A percentile compares a stretch with the other conserved stretches of the same genome.
Evolutionary conservation across 192 early-diverging fungal species (phyloP).

Genomic region (Coemansia sp.): DNA sequence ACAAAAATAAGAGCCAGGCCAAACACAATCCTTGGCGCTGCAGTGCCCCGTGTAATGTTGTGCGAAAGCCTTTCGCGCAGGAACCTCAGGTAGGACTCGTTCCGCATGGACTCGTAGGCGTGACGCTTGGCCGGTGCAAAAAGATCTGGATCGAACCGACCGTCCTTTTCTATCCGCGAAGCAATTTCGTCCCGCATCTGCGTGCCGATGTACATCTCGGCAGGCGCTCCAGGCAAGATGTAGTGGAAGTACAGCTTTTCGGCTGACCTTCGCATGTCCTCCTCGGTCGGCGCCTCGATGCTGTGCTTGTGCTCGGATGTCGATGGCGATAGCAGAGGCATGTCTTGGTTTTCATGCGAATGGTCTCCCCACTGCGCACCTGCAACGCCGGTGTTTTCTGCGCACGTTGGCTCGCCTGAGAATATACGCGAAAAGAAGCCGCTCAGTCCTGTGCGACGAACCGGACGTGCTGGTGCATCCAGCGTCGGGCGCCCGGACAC

Average conservation of each 20-base stretch:
- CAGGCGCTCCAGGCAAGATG: constrained; percentile 33
- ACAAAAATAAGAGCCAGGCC: constrained; percentile 47
- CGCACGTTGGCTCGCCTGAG: constrained; percentile 21
- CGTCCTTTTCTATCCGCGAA: constrained; percentile 35
- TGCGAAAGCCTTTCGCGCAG: constrained; percentile 48
- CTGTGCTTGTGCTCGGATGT: constrained; percentile 14
- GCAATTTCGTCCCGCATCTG: constrained; percentile 47
- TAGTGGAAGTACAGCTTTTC: constrained; percentile 51
- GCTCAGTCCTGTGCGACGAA: constrained; percentile 16
- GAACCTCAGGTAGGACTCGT: constrained; percentile 53
- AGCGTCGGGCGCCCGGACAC: constrained; percentile 21
- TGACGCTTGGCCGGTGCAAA: constrained; percentile 53
- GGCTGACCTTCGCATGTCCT: constrained; percentile 41
- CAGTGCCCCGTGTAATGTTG: constrained; percentile 48
- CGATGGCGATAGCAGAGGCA: constrained; percentile 26
- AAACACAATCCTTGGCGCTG: constrained; percentile 47
- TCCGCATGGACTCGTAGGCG: constrained; percentile 50
- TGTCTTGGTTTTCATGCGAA: constrained; percentile 9
- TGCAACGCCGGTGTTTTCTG: constrained; percentile 2
- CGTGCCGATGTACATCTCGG: constrained; percentile 29
- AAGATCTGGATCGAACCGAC: constrained; percentile 38
- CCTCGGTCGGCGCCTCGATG: constrained; percentile 18
- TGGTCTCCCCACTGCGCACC: constrained; percentile 7
- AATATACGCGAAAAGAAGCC: constrained; percentile 52
- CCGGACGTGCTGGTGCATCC: constrained; percentile 20